Percentiles rank a stretch among this genome's conserved stretches.
Conservation (phyloP, 192 early-diverging fungal species). For the Phlyctochytrium planicorne region DNA sequence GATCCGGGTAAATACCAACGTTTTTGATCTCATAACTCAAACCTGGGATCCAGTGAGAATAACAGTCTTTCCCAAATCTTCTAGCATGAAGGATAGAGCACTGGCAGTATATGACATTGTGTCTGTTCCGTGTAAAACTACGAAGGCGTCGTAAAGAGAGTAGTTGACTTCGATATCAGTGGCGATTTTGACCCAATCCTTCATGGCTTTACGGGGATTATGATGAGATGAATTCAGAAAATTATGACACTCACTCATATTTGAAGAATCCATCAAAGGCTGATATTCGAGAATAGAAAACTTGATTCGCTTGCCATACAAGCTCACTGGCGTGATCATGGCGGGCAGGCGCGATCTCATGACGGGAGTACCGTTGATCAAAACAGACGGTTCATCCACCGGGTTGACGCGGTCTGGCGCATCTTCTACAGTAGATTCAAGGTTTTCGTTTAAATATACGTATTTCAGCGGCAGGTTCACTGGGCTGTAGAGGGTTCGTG, state of each 20-base stretch:
- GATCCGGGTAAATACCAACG: slow-evolving; percentile 5
- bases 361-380: slow-evolving; percentile 49
- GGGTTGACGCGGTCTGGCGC: not conserved
- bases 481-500: slow-evolving; percentile 28
- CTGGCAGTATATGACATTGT: slow-evolving; percentile 52
- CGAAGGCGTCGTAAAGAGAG: slow-evolving; percentile 88
- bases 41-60: slow-evolving; percentile 96
- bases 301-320: slow-evolving; percentile 88
- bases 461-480: slow-evolving; percentile 43
- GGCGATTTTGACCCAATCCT: slow-evolving; percentile 94
- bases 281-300: slow-evolving; percentile 97
- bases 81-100: slow-evolving; percentile 90
- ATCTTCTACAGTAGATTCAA: not conserved
- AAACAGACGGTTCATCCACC: slow-evolving; percentile 3
- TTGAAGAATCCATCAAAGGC: slow-evolving; percentile 91
- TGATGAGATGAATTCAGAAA: slow-evolving; percentile 5
- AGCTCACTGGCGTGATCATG: slow-evolving; percentile 81
- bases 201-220: slow-evolving; percentile 30
- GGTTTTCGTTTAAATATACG: not conserved
- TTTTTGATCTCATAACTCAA: slow-evolving; percentile 7
- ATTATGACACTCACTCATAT: slow-evolving; percentile 76
- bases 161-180: slow-evolving; percentile 96
- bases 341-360: slow-evolving; percentile 42
- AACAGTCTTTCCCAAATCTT: slow-evolving; percentile 96
- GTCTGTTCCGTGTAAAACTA: slow-evolving; percentile 79